These are phyloP conservation scores for Trichoderma arundinaceum DNA, from an alignment of 2,329 filamentous ascomycete genomes.

Conservation along the genomic window DNA sequence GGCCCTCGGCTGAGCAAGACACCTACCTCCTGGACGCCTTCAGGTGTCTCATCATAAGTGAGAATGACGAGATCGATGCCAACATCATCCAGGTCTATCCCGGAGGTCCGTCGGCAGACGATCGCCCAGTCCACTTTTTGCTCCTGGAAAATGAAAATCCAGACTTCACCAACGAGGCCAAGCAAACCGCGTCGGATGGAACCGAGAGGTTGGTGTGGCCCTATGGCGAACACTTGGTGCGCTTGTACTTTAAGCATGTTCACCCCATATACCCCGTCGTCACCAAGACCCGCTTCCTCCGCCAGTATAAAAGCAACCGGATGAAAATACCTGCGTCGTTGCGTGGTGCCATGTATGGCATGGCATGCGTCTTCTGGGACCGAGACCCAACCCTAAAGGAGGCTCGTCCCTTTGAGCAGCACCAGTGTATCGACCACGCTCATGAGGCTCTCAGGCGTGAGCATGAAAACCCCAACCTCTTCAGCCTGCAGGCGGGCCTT, in stretches of 20 bases:
- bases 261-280: slow-evolving; percentile 53
- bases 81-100: slow-evolving; percentile 51
- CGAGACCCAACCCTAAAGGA: slow-evolving; percentile 42
- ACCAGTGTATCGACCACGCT: slow-evolving; percentile 50
- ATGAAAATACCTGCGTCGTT: slow-evolving; percentile 51
- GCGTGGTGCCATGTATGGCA: slow-evolving; percentile 52
- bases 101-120: slow-evolving; percentile 44
- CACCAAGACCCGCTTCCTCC: slow-evolving; percentile 52
- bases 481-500: slow-evolving; percentile 54
- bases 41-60: slow-evolving; percentile 53
- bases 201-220: slow-evolving; percentile 52
- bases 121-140: slow-evolving; percentile 53
- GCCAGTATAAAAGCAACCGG: slow-evolving; percentile 47
- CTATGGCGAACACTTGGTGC: slow-evolving; percentile 49
- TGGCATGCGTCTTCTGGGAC: slow-evolving; percentile 52
- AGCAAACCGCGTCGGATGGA: slow-evolving; percentile 47
- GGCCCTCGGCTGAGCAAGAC: slow-evolving; percentile 54
- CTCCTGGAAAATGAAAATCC: slow-evolving; percentile 53
- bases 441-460: slow-evolving; percentile 52
- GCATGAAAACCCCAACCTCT: slow-evolving; percentile 54
- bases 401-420: slow-evolving; percentile 47
- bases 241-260: slow-evolving; percentile 53
- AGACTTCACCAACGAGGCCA: slow-evolving; percentile 48
- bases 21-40: slow-evolving; percentile 54
- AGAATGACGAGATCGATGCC: slow-evolving; percentile 52